Conservation (phyloP, 2,329 filamentous ascomycete genomes). For the Ascochyta rabiei region DNA sequence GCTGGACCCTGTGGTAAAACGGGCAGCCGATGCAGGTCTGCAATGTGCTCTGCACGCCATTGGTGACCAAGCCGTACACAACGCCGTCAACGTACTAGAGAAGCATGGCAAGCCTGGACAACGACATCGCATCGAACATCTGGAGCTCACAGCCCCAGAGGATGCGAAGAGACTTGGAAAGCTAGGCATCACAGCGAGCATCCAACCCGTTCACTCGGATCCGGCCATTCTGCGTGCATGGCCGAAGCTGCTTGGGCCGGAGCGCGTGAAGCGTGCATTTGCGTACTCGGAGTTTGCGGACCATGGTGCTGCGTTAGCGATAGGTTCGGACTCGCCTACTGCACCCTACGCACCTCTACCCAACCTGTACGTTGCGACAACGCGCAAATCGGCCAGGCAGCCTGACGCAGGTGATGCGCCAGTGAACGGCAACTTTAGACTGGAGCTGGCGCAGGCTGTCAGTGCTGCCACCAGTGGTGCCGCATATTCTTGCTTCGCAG, state of each 20-base stretch:
- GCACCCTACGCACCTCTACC: slow-evolving; percentile 61
- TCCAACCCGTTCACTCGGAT: slow-evolving; percentile 92
- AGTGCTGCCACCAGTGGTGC: slow-evolving; percentile 61
- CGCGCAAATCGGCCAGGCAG: slow-evolving; percentile 61
- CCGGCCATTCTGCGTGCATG: slow-evolving; percentile 67
- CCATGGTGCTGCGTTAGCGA: slow-evolving; percentile 59
- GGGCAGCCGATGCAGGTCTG: slow-evolving; percentile 60
- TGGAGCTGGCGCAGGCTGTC: slow-evolving; percentile 61
- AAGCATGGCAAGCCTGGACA: slow-evolving; percentile 51
- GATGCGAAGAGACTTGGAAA: slow-evolving; percentile 64
- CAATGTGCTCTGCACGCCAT: slow-evolving; percentile 71
- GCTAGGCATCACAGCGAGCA: slow-evolving; percentile 78
- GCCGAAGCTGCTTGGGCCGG: slow-evolving; percentile 61
- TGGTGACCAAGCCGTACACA: slow-evolving; percentile 64
- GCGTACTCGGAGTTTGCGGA: slow-evolving; percentile 67
- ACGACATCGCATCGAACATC: slow-evolving; percentile 68
- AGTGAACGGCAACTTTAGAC: slow-evolving; percentile 60
- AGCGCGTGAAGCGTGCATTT: slow-evolving; percentile 64
- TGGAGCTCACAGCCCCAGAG: slow-evolving; percentile 62
- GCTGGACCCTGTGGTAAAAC: slow-evolving; percentile 60
- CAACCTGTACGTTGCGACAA: slow-evolving; percentile 66
- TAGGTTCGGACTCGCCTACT: slow-evolving; percentile 66
- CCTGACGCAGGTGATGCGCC: slow-evolving; percentile 47
- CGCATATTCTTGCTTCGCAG: slow-evolving; percentile 65
- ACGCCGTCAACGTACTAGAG: slow-evolving; percentile 64